Evolutionary conservation across 2,329 filamentous ascomycete species (phyloP).

Genomic region (Leptoxyphium fumago): DNA sequence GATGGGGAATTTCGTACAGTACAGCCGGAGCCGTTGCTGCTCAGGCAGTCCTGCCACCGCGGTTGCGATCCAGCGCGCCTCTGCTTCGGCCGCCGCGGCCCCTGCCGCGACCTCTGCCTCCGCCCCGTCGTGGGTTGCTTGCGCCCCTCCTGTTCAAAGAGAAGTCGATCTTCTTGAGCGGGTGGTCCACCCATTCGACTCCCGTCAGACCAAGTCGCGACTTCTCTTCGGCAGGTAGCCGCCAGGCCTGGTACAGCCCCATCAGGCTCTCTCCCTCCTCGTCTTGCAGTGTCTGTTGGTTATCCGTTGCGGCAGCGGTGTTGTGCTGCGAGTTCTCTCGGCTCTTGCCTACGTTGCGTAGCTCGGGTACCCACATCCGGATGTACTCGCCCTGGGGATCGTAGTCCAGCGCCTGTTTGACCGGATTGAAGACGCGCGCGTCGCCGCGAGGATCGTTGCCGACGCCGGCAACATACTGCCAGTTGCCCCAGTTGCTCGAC

Average conservation of each 20-base stretch:
- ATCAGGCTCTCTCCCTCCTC: conserved; percentile 24
- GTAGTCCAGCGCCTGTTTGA: conserved; percentile 69
- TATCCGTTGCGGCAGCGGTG: conserved; percentile 3
- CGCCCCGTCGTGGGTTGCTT: conserved; percentile 17
- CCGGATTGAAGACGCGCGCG: conserved; percentile 63
- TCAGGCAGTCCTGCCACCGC: neutral
- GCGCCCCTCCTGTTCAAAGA: conserved; percentile 31
- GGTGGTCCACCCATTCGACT: conserved; percentile 51
- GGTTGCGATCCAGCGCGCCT: conserved; percentile 1
- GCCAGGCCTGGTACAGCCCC: conserved; percentile 58
- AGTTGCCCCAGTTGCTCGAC: conserved; percentile 61
- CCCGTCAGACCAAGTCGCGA: conserved; percentile 40
- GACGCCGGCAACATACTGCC: conserved; percentile 61
- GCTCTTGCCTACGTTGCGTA: conserved; percentile 34
- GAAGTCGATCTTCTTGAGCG: conserved; percentile 51
- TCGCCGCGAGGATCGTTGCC: conserved; percentile 64
- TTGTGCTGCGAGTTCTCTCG: conserved; percentile 6
- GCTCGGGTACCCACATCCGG: conserved; percentile 57
- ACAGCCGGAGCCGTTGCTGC: too few relatives aligned
- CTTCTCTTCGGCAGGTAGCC: conserved; percentile 44
- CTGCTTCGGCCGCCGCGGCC: conserved; percentile 9
- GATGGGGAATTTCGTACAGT: too few relatives aligned
- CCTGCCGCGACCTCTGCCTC: conserved; percentile 16
- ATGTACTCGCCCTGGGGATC: conserved; percentile 56
- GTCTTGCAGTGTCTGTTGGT: neutral